Evolutionary conservation across 169 alveolate species (phyloP).

Genomic region (Amoebophrya sp.): DNA sequence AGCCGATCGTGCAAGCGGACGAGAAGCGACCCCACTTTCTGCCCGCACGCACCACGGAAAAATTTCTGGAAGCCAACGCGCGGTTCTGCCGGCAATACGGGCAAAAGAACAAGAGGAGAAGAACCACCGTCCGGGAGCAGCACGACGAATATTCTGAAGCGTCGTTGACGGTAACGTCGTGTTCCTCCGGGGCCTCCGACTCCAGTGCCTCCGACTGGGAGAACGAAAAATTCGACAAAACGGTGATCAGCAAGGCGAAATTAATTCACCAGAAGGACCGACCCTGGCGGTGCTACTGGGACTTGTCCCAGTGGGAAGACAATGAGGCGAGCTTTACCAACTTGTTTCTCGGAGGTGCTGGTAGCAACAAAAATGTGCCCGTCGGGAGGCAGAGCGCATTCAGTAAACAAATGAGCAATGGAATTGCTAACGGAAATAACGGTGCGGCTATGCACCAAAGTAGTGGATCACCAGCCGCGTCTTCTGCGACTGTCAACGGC

Average conservation of each 20-base stretch:
- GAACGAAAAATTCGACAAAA: background rate
- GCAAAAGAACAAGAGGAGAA: background rate
- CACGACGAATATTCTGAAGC: background rate
- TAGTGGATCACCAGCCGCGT: no score
- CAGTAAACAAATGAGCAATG: no score
- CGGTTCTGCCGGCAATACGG: background rate
- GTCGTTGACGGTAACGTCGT: background rate
- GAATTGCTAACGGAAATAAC: no score
- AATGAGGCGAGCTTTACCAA: no score
- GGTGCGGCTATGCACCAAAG: no score
- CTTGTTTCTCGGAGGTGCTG: no score
- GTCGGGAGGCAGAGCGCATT: background rate
- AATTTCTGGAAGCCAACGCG: conserved; percentile 8
- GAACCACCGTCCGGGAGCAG: background rate
- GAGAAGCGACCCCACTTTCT: background rate
- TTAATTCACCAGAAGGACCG: background rate
- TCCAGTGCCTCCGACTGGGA: background rate
- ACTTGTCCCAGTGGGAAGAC: background rate
- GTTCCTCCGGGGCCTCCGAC: background rate
- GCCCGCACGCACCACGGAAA: background rate
- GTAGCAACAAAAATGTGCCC: background rate
- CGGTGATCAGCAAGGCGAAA: background rate
- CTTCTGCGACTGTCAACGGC: no score
- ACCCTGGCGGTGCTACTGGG: background rate
- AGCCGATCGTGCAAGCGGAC: background rate